Evolutionary conservation across 2,329 filamentous ascomycete species (phyloP), one percentile per base, ranked within the genome.

Genomic region (Penicillium palitans): DNA sequence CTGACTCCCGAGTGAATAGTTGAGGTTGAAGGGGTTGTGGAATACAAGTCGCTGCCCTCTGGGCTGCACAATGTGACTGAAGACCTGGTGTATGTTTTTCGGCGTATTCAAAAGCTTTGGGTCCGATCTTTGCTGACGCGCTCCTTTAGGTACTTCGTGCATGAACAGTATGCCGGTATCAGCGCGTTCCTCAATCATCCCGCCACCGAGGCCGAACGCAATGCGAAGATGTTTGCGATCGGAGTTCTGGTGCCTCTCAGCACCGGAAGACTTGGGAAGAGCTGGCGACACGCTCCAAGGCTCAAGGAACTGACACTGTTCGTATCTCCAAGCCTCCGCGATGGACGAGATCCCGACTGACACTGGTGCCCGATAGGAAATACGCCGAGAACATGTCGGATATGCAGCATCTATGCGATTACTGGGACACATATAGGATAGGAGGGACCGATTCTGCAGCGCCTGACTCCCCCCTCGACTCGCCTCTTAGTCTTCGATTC

Each of bases 11-110:
- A 25, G 17, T 51, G 53, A 47, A 58, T 57, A 83, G 81, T 85
- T 41, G 75, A 81, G 47, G 84, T 98, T 49, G 90, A 96, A 66
- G 91, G 91, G 55, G 87, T 90, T 25, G 91, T 97, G 69, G 95
- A 99, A 77, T 99, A 92, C 83, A 98, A 97, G 78, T 96, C 91
- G 61, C 83, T 99, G 47, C 95, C 95, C 2, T 98, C 93, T 0
- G 95, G 95, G 25, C 77, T 97, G 50, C 95, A 99, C 77, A 90
- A 91, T 57, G 91, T 98, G 21, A 81, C 88, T 33, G 87, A 93
- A 65, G 95, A 99, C 75, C 81, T 98, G 52, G 81, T 89, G 76
- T 84, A 77, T 52, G 72, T 62, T 27, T 12, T 8, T 35, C 2
- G 24, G 13, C 13, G 2, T 40, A 6, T 24, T 21, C 8, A n/a